These are phyloP conservation scores for Tripidium arundinaceum DNA, from an alignment of 202 grass and related monocot genomes.

Conservation along the genomic window DNA sequence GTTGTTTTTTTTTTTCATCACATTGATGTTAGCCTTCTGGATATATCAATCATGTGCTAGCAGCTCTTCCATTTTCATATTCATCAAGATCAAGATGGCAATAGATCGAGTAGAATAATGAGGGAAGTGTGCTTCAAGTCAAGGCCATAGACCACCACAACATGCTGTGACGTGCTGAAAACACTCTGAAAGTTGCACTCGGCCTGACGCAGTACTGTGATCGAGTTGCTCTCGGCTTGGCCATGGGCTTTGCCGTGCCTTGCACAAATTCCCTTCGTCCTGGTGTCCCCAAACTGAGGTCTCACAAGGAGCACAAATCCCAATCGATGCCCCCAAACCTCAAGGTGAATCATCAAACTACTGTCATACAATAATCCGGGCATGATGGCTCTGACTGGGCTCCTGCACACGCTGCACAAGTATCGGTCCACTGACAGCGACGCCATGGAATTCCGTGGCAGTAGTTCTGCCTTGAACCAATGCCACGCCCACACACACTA, in stretches of 20 bases:
- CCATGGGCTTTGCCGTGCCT: slow-evolving; percentile 30
- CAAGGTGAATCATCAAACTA: slow-evolving; percentile 12
- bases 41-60: too few species aligned
- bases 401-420: not conserved
- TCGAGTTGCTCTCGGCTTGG: not conserved
- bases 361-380: not conserved
- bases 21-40: too few species aligned
- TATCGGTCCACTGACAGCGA: not conserved
- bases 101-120: too few species aligned
- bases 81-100: too few species aligned
- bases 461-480: not conserved
- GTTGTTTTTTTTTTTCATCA: too few species aligned
- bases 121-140: too few species aligned
- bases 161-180: too few species aligned
- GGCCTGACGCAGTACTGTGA: not conserved
- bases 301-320: not conserved
- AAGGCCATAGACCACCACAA: too few species aligned
- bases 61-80: too few species aligned
- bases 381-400: not conserved
- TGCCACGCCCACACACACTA: too few species aligned
- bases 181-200: not conserved
- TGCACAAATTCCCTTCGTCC: slow-evolving; percentile 26
- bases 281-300: not conserved
- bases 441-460: not conserved
- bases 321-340: not conserved